phyloP scores from a whole-genome alignment of 106 monocot genomes.

The Dioscorea alata region DNA sequence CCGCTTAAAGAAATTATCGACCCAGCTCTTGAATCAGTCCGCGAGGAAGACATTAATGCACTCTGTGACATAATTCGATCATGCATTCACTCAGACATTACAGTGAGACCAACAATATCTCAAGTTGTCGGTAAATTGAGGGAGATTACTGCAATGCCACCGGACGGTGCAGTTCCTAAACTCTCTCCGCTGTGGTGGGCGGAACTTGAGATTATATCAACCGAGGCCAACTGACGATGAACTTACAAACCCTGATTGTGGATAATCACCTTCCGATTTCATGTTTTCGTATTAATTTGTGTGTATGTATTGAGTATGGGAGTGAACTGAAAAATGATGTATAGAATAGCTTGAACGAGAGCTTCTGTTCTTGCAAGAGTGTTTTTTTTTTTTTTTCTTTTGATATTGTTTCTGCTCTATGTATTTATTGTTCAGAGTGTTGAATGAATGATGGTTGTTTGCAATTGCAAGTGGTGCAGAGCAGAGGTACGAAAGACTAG shows the following conservation, averaged over 20 bases:
- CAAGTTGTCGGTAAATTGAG: constrained; percentile 39
- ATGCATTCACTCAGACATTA: constrained; percentile 36
- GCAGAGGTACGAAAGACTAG: too few species aligned
- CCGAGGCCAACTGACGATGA: constrained; percentile 17
- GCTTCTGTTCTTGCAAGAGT: background rate
- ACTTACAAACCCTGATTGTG: background rate
- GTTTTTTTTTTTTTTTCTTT: too few species aligned
- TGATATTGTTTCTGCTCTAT: too few species aligned
- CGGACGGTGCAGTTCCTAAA: constrained; percentile 55
- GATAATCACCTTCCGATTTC: background rate
- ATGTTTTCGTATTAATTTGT: background rate
- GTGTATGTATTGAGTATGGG: background rate
- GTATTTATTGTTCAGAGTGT: too few species aligned
- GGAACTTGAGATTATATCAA: constrained; percentile 69
- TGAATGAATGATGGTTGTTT: too few species aligned
- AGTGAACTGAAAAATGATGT: background rate
- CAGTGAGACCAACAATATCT: constrained; percentile 41
- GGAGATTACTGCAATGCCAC: constrained; percentile 38
- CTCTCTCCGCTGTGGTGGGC: constrained; percentile 90
- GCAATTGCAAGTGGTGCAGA: too few species aligned
- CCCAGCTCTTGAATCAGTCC: constrained; percentile 27
- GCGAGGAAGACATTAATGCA: constrained; percentile 30
- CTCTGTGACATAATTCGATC: constrained; percentile 38
- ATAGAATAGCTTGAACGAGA: background rate
- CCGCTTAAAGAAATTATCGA: constrained; percentile 57